Percentiles rank a stretch among this genome's conserved stretches.
Conservation (phyloP, 2,329 filamentous ascomycete genomes). For the Arthrobotrys iridis region DNA sequence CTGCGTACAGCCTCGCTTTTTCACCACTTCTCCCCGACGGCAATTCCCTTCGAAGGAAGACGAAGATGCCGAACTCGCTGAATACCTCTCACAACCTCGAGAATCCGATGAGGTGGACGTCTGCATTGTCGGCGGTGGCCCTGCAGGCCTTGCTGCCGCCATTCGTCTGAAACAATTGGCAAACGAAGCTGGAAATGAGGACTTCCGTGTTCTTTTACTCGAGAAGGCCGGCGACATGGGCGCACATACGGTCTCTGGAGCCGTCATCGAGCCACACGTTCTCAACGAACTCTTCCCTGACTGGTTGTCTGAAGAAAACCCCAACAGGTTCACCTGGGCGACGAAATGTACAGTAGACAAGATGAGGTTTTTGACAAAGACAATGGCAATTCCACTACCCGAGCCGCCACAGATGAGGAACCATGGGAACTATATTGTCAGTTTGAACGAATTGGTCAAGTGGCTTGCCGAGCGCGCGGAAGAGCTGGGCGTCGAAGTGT, state of each 20-base stretch:
- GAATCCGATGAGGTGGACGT: slow-evolving; percentile 96
- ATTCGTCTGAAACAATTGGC: slow-evolving; percentile 96
- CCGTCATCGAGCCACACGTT: slow-evolving; percentile 88
- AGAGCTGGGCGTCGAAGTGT: slow-evolving; percentile 93
- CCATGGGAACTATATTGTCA: slow-evolving; percentile 96
- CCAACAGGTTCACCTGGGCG: slow-evolving; percentile 83
- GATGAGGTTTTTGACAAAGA: slow-evolving; percentile 94
- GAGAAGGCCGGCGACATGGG: slow-evolving; percentile 97
- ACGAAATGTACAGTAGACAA: slow-evolving; percentile 84
- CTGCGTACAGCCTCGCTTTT: slow-evolving; percentile 20
- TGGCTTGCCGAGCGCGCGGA: slow-evolving; percentile 98
- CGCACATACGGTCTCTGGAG: slow-evolving; percentile 93
- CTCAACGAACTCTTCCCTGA: slow-evolving; percentile 91
- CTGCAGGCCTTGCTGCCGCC: slow-evolving; percentile 88
- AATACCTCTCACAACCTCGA: slow-evolving; percentile 66
- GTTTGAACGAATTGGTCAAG: slow-evolving; percentile 91
- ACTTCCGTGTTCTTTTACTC: slow-evolving; percentile 89
- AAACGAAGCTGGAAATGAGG: slow-evolving; percentile 92
- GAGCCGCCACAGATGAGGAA: slow-evolving; percentile 98
- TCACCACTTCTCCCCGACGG: slow-evolving; percentile 34
- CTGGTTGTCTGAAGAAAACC: slow-evolving; percentile 90
- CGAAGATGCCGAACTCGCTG: slow-evolving; percentile 24
- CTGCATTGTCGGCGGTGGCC: slow-evolving; percentile 95
- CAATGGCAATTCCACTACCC: slow-evolving; percentile 78
- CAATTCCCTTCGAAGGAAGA: slow-evolving; percentile 30